Conservation (phyloP, 352 stramenopile genomes). For the Globisporangium abappressorium region DNA sequence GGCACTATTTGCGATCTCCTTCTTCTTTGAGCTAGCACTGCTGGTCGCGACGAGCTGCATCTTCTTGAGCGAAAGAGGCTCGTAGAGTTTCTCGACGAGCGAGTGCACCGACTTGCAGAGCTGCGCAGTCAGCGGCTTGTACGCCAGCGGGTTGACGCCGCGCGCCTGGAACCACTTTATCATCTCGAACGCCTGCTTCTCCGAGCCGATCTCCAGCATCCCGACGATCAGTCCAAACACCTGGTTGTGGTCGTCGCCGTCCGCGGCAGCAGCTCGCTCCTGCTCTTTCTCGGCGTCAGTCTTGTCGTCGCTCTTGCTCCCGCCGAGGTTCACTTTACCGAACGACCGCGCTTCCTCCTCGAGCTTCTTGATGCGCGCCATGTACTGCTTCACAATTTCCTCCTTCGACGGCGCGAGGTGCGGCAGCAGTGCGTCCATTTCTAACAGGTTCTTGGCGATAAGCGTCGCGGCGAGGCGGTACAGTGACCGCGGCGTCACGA, state of each 20-base stretch:
- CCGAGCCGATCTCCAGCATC: slow-evolving; percentile 70
- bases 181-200: slow-evolving; percentile 69
- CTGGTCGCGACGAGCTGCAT: slow-evolving; percentile 33
- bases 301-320: slow-evolving; percentile 33
- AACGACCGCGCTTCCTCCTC: slow-evolving; percentile 60
- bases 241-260: slow-evolving; percentile 57
- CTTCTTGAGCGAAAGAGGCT: slow-evolving; percentile 48
- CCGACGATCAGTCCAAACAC: slow-evolving; percentile 81
- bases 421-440: slow-evolving; percentile 73
- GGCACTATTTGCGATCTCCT: neutral
- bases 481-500: slow-evolving; percentile 62
- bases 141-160: slow-evolving; percentile 64
- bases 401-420: slow-evolving; percentile 72
- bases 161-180: slow-evolving; percentile 73
- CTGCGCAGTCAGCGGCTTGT: slow-evolving; percentile 57
- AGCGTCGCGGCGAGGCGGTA: slow-evolving; percentile 88
- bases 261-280: slow-evolving; percentile 23
- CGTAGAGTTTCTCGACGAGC: slow-evolving; percentile 55
- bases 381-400: slow-evolving; percentile 44
- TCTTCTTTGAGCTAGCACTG: slow-evolving; percentile 1
- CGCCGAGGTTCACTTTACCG: slow-evolving; percentile 71
- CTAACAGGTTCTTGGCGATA: slow-evolving; percentile 75
- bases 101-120: slow-evolving; percentile 69
- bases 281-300: slow-evolving; percentile 19
- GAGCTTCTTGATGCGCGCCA: slow-evolving; percentile 41